Conservation (phyloP, 306 rosid genomes). For the Fagus crenata region DNA sequence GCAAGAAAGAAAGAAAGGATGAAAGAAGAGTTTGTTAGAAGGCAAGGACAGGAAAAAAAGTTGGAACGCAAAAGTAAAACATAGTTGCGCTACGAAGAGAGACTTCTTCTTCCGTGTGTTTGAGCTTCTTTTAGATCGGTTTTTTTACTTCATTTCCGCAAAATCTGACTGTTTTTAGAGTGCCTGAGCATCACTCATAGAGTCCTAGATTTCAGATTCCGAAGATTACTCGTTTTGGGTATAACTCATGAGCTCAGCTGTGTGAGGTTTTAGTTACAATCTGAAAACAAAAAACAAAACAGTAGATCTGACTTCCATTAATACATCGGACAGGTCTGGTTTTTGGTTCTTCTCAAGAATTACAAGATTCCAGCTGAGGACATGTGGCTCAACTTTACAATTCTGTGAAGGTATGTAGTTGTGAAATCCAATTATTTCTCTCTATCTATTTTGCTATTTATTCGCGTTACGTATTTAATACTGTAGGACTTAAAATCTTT, state of each 20-base stretch:
- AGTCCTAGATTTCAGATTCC: not conserved
- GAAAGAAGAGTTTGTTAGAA: conserved; percentile 8
- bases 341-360: not conserved
- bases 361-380: not conserved
- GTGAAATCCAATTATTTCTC: not conserved
- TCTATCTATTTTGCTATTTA: not conserved
- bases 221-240: not conserved
- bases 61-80: not conserved
- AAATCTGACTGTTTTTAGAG: not conserved
- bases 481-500: not conserved
- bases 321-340: too few relatives aligned
- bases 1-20: not conserved
- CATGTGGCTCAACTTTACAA: not conserved
- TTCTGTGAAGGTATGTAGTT: conserved; percentile 2
- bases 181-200: not conserved
- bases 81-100: not conserved
- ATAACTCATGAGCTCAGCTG: not conserved
- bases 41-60: conserved; percentile 10
- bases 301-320: not conserved
- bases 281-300: not conserved
- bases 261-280: too few relatives aligned
- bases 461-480: not conserved
- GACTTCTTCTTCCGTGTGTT: not conserved
- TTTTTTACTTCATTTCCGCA: too few relatives aligned
- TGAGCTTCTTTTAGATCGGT: not conserved